Evolutionary conservation across 2,329 filamentous ascomycete species (phyloP), one percentile per base, ranked within the genome.

Genomic region (Pseudogymnoascus sp.): DNA sequence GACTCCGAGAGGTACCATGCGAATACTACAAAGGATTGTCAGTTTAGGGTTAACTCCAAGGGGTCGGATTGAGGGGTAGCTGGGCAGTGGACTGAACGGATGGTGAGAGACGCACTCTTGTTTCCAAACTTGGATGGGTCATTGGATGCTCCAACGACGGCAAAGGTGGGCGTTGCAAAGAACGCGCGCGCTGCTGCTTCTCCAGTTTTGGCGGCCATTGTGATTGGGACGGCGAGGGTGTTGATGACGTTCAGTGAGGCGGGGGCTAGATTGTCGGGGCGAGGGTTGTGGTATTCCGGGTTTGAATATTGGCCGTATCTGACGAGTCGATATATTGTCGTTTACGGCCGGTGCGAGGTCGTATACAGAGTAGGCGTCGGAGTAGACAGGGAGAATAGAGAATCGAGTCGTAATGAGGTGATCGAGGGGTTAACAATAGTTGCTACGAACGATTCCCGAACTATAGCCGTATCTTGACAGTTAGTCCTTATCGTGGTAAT

Each of bases 61-160:
- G 26, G 63, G 26, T 44, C n/a, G 13, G 33, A 8, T 7, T 62
- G 21, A 17, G 33, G 23, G 35, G 61, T n/a, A 42, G 50, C 47
- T 31, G 28, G 35, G n/a, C 40, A n/a, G 10, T 26, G 19, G 60
- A 33, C 5, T 61, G 35, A 40, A 57, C 26, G 61, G 28, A 53
- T 50, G 19, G 40, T 62, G 61, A 64, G 28, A 11, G 23, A 31
- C 47, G 26, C 76, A 93, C 92, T 87, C 79, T 91, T 93, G 76
- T 96, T 89, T 23, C 95, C 93, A 72, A 89, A 97, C 76, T 96
- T 97, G 73, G 81, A 79, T 42, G 89, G 81, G 76, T 96, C 91
- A 62, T 89, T 90, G 74, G 89, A 93, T 38, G 93, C 93, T 70
- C 93, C 93, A 19, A 93, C 91, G 28, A 97, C 93, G 64, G 93